Evolutionary conservation across 2,329 filamentous ascomycete species (phyloP), one percentile per base, ranked within the genome.

Genomic region (Ascochyta viciae-villosae): DNA sequence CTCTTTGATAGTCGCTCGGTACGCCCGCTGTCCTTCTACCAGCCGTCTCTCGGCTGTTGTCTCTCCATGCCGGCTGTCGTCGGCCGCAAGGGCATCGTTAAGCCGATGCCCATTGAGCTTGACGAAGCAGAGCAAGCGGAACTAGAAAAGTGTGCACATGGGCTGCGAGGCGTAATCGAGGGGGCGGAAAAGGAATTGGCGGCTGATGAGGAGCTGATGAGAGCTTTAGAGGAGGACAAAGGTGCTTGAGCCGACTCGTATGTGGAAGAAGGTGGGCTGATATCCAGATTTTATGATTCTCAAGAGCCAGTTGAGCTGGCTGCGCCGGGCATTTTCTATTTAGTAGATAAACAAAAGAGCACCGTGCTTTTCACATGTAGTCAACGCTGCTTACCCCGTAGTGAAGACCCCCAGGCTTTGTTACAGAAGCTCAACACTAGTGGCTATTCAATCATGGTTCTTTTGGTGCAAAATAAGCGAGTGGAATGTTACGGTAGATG

Each of bases 11-110:
- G 78, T 52, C 74, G 75, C 9, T 77, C 79, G 34, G 76, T 84
- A 16, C 69, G 77, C 2, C 80, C 81, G 0, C 61, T 84, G 39
- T 83, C 81, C 48, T 80, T 82, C 64, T 83, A 77, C 65, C 78
- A 81, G 42, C 72, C 78, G 3, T 76, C 81, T 1, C 73, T 79
- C 6, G 76, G 75, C 1, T 82, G 81, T 50, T 84, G 80, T 68
- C 73, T 84, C 40, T 82, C 78, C 31, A 74, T 81, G 72, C 82
- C 81, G 0, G 81, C 75, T 1, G 75, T 83, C 0, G 57, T 84
- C 3, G 82, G 82, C 0, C 72, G 80, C 31, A 71, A 75, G 43
- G 82, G 82, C 0, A 76, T 84, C 16, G 63, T 81, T 4, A 75
- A 72, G 47, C 69, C 70, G 9, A 73, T 78, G 57, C 68, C 71